Conservation (phyloP, 805 yeast species). For the Suhomyces kilbournensis region DNA sequence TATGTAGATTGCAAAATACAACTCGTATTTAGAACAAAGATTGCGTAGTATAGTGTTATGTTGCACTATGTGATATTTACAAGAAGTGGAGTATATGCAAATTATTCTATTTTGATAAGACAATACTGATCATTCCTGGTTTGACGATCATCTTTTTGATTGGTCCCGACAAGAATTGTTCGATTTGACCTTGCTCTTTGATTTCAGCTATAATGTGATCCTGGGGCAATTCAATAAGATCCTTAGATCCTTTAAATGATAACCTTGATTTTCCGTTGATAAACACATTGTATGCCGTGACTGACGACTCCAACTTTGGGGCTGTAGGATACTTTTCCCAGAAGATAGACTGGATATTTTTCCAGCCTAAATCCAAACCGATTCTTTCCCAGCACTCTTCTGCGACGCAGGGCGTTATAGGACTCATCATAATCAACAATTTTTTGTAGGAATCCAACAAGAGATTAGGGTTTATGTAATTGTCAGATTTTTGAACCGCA, state of each 20-base stretch:
- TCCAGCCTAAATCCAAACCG: conserved; percentile 11
- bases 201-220: conserved; percentile 36
- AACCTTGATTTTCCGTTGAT: conserved; percentile 71
- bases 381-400: conserved; percentile 78
- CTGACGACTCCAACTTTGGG: conserved; percentile 36
- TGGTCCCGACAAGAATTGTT: conserved; percentile 19
- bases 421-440: conserved; percentile 64
- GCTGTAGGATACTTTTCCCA: conserved; percentile 63
- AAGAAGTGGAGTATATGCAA: background rate
- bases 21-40: background rate
- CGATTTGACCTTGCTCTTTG: background rate
- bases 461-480: conserved; percentile 36
- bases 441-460: conserved; percentile 48
- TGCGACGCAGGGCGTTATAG: conserved; percentile 75
- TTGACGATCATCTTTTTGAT: conserved; percentile 58
- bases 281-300: conserved; percentile 53
- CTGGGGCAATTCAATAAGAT: conserved; percentile 34
- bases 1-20: background rate
- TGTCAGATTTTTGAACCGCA: conserved; percentile 32
- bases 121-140: conserved; percentile 46
- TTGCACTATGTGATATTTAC: conserved; percentile 1
- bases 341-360: conserved; percentile 50
- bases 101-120: conserved; percentile 17
- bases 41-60: background rate
- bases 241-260: conserved; percentile 32